phyloP scores from a whole-genome alignment of 306 rosid genomes.

The Castanopsis chinensis region DNA sequence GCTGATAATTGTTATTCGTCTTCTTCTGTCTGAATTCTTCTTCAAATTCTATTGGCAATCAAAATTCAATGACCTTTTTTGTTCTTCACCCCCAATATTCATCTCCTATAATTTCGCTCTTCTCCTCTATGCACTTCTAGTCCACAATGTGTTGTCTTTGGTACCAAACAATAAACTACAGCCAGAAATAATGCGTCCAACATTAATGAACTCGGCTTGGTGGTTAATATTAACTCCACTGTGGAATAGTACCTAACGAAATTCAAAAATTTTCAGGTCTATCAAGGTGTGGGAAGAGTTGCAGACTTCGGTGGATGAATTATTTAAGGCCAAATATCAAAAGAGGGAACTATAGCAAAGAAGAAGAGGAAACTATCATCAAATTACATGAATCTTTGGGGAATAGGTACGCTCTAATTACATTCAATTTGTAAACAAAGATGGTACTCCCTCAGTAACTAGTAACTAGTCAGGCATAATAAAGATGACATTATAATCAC shows the following conservation, averaged over 20 bases:
- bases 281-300: constrained; percentile 68
- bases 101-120: background rate
- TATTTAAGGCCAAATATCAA: constrained; percentile 55
- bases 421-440: background rate
- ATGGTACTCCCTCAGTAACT: too few relatives aligned
- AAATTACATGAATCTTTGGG: constrained; percentile 37
- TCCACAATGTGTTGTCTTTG: too few relatives aligned
- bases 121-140: background rate
- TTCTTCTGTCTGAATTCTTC: too few relatives aligned
- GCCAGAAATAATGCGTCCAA: background rate
- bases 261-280: constrained; percentile 33
- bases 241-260: background rate
- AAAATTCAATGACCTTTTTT: background rate
- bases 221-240: background rate
- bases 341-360: constrained; percentile 53
- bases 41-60: background rate
- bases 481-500: too few relatives aligned
- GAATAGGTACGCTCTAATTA: constrained; percentile 34
- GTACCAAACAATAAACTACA: background rate
- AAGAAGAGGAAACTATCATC: constrained; percentile 58
- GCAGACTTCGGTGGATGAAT: constrained; percentile 70
- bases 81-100: background rate
- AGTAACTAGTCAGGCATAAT: background rate
- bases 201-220: background rate
- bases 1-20: too few relatives aligned